A percentile compares a stretch with the other conserved stretches of the same genome.
Conservation (phyloP, 345 rosid species). For the Cardamine resedifolia region DNA sequence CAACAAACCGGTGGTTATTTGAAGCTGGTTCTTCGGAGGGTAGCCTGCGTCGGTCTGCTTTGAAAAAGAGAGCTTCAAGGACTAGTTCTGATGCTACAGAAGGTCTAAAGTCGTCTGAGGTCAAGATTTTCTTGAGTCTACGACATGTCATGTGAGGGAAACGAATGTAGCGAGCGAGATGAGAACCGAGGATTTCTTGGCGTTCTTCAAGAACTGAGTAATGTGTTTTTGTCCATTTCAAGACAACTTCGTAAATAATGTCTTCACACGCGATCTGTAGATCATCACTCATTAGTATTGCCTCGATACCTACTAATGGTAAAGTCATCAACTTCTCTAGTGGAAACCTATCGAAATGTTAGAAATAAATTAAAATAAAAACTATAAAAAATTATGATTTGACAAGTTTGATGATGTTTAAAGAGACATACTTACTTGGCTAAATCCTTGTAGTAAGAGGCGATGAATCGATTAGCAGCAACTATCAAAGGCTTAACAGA, state of each 20-base stretch:
- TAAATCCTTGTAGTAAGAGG: slow-evolving; percentile 58
- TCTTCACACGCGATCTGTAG: slow-evolving; percentile 74
- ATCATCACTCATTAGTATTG: slow-evolving; percentile 68
- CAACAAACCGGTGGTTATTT: slow-evolving; percentile 51
- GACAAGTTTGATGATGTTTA: background rate
- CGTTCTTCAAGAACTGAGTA: slow-evolving; percentile 68
- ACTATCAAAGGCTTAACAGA: slow-evolving; percentile 74
- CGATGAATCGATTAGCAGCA: slow-evolving; percentile 70
- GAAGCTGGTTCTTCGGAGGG: slow-evolving; percentile 48
- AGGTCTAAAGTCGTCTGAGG: slow-evolving; percentile 63
- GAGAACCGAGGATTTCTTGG: slow-evolving; percentile 51
- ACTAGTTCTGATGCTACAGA: slow-evolving; percentile 60
- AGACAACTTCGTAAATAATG: slow-evolving; percentile 61
- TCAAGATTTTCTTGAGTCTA: slow-evolving; percentile 66
- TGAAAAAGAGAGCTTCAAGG: slow-evolving; percentile 77
- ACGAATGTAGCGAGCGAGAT: slow-evolving; percentile 63
- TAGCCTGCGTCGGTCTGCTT: slow-evolving; percentile 56
- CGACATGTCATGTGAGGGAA: slow-evolving; percentile 77
- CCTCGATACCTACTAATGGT: slow-evolving; percentile 79
- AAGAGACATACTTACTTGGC: slow-evolving; percentile 58
- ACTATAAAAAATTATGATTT: background rate
- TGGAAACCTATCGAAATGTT: background rate
- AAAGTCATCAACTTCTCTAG: slow-evolving; percentile 41
- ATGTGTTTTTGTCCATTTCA: slow-evolving; percentile 70
- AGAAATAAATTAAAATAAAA: too few relatives aligned